These are phyloP conservation scores for Cupressus sempervirens DNA, from an alignment of 75 land plant species.

Conservation along the genomic window DNA sequence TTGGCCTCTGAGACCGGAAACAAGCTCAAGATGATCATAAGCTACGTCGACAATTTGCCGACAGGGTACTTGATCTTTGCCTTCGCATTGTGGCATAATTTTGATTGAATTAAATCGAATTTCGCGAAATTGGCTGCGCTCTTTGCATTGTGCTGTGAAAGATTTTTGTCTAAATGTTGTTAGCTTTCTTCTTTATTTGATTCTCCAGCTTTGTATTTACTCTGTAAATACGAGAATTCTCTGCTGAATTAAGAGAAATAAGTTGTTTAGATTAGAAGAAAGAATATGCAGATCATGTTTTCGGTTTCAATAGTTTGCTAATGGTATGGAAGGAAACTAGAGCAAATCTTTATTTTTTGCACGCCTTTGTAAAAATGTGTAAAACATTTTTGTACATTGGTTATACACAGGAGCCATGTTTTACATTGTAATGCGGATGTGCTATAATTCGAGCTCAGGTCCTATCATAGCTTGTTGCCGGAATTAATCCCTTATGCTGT, in stretches of 20 bases:
- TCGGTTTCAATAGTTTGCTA: background rate
- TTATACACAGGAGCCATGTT: background rate
- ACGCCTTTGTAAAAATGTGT: no score
- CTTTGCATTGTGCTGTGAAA: background rate
- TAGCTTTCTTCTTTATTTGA: background rate
- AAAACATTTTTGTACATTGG: background rate
- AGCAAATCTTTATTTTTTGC: no score
- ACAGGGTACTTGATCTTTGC: slow-evolving; percentile 50
- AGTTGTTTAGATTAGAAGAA: background rate
- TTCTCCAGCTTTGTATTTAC: background rate
- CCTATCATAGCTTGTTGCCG: background rate
- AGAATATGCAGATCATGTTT: background rate
- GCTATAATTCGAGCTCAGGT: background rate
- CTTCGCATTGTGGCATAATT: background rate
- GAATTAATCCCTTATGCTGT: background rate
- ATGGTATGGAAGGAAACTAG: no score
- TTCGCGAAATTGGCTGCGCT: background rate
- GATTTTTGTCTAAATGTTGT: background rate
- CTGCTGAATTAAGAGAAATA: background rate
- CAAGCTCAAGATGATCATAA: slow-evolving; percentile 86
- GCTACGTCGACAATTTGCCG: slow-evolving; percentile 79
- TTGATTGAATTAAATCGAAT: background rate
- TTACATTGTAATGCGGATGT: background rate
- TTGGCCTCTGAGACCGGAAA: slow-evolving; percentile 83
- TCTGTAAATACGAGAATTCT: background rate